Percentiles rank a stretch among this genome's conserved stretches.
These are phyloP conservation scores for Cyathus striatus DNA, from an alignment of 768 basidiomycete genomes.

Conservation along the genomic window DNA sequence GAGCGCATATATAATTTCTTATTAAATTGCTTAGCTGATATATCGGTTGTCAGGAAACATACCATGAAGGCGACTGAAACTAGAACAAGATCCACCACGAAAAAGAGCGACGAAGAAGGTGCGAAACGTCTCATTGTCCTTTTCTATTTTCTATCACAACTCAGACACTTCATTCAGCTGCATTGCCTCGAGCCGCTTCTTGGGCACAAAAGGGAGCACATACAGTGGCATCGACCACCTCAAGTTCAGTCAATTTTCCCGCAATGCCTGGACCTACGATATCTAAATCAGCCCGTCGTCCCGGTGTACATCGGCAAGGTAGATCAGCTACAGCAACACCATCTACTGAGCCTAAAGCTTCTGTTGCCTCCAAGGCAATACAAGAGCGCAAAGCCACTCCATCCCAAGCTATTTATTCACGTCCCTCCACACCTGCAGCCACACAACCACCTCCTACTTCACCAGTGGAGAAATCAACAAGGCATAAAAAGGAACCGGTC, in stretches of 20 bases:
- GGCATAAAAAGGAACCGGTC: conserved; percentile 2
- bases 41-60: conserved; percentile 61
- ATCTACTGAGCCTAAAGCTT: too few relatives aligned
- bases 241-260: conserved; percentile 5
- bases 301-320: conserved; percentile 38
- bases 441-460: neutral
- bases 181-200: conserved; percentile 64
- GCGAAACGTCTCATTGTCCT: conserved; percentile 27
- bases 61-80: conserved; percentile 88
- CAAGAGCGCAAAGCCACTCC: conserved; percentile 42
- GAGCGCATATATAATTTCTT: neutral
- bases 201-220: conserved; percentile 48
- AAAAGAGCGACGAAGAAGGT: conserved; percentile 64
- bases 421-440: conserved; percentile 52
- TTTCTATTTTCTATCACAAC: conserved; percentile 1
- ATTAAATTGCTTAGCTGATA: conserved; percentile 3
- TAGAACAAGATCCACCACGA: conserved; percentile 40
- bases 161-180: conserved; percentile 20
- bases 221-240: conserved; percentile 12
- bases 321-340: too few relatives aligned
- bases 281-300: too few relatives aligned
- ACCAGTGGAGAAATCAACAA: neutral
- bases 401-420: conserved; percentile 53
- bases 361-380: too few relatives aligned
- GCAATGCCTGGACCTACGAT: conserved; percentile 12